Evolutionary conservation across 768 basidiomycete genomes (phyloP), one percentile per base, ranked within the genome.

Genomic region (Amanita inopinata): DNA sequence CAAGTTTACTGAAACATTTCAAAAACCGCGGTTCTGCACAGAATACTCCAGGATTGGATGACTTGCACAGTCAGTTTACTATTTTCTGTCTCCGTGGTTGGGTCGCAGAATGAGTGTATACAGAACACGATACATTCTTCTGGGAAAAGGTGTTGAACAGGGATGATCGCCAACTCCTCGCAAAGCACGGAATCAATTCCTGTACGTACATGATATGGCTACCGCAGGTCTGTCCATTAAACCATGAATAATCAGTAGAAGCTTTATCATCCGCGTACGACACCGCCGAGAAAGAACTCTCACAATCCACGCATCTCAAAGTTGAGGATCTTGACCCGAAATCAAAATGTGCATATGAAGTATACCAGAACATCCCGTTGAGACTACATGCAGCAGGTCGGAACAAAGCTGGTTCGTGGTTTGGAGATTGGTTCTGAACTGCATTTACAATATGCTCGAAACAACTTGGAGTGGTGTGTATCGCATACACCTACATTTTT

Each of bases 281-380:
- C 32, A 49, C 54, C 24, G 58, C 59, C 0, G 56, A 59, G 35
- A 41, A 45, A 7, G 43, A 49, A 11, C 46, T 59, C 27, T 53
- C 52, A 24, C 43, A 52, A 15, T 56, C 56, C 14, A 57, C 58
- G 7, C 53, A 55, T 40, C 54, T 53, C 0, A 49, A 52, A 23
- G 20, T 57, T 23, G 53, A 59, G 25, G 42, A 46, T 0, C 54
- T 62, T n/a, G 38, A 47, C 28, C 52, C 50, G 10, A 51, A 53
- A 34, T 49, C 57, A 38, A 54, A 47, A 25, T 48, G 55, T 8
- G 60, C 57, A 4, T 36, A 57, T 38, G 47, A 62, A 31, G 44
- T 58, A 27, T 59, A 62, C 47, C 37, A 56, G 38, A 55, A 52
- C 12, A 60, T 63, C 20, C 60, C 62, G 9, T 24, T 50, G 25